Conservation (phyloP, 148 eudicot species). For the Rhododendron mucronatum region DNA sequence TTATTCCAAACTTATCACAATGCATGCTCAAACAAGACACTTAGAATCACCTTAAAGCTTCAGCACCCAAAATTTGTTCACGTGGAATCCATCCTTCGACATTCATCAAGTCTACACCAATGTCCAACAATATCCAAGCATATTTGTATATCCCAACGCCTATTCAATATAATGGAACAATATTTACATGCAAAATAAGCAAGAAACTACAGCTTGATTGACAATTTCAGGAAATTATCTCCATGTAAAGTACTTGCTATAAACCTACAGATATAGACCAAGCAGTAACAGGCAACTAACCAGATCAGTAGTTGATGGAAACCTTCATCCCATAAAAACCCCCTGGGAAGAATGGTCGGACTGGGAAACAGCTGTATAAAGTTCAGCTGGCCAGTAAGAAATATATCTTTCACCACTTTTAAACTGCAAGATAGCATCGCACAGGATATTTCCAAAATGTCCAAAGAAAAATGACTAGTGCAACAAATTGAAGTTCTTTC, state of each 20-base stretch:
- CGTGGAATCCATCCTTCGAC: conserved; percentile 99
- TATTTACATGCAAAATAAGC: background rate
- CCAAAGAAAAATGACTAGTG: conserved; percentile 6
- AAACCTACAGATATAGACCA: background rate
- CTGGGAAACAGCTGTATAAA: conserved; percentile 97
- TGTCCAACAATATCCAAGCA: conserved; percentile 91
- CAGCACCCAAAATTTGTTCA: conserved; percentile 94
- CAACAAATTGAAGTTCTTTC: background rate
- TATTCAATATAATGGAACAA: conserved; percentile 12
- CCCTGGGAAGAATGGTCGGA: conserved; percentile 92
- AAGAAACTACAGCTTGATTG: background rate
- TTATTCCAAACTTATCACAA: background rate
- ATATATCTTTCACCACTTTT: conserved; percentile 43
- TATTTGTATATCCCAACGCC: conserved; percentile 86
- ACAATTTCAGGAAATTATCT: background rate
- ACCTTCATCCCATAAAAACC: conserved; percentile 99
- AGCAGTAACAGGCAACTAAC: conserved; percentile 38
- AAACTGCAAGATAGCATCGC: conserved; percentile 42
- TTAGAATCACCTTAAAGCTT: conserved; percentile 71
- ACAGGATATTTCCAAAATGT: conserved; percentile 28
- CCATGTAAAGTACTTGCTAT: background rate
- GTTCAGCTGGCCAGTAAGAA: conserved; percentile 96
- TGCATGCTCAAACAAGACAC: background rate
- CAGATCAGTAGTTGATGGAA: conserved; percentile 92
- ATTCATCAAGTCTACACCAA: conserved; percentile 96